A percentile compares a stretch with the other conserved stretches of the same genome.
Conservation (phyloP, 2,329 filamentous ascomycete genomes). For the Metarhizium album region DNA sequence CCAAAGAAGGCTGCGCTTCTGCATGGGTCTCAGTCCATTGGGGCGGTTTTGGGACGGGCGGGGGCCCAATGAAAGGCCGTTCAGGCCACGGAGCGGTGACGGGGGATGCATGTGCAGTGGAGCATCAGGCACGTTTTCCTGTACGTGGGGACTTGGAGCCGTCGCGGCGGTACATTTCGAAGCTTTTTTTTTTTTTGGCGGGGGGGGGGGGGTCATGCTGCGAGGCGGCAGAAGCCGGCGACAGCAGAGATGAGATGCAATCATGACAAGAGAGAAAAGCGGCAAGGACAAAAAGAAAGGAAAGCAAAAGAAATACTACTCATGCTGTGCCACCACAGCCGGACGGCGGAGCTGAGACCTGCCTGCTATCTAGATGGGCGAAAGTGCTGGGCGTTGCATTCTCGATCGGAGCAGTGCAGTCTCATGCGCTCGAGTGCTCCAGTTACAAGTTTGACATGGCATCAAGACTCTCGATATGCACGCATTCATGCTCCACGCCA, state of each 20-base stretch:
- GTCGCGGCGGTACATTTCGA: background rate
- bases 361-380: background rate
- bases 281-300: background rate
- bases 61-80: conserved; percentile 11
- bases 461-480: background rate
- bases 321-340: background rate
- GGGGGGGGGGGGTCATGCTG: too few relatives aligned
- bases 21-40: background rate
- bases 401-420: background rate
- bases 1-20: background rate
- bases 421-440: background rate
- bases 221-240: too few relatives aligned
- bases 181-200: background rate
- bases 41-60: conserved; percentile 4
- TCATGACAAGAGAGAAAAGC: background rate
- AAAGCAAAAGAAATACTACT: background rate
- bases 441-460: background rate
- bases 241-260: background rate
- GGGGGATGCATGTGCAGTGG: conserved; percentile 6
- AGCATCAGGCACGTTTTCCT: conserved; percentile 6
- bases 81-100: conserved; percentile 12
- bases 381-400: background rate
- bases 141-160: background rate
- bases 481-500: background rate
- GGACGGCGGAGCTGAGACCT: background rate